Conservation (phyloP, 306 rosid genomes). For the Leucaena leucocephala region DNA sequence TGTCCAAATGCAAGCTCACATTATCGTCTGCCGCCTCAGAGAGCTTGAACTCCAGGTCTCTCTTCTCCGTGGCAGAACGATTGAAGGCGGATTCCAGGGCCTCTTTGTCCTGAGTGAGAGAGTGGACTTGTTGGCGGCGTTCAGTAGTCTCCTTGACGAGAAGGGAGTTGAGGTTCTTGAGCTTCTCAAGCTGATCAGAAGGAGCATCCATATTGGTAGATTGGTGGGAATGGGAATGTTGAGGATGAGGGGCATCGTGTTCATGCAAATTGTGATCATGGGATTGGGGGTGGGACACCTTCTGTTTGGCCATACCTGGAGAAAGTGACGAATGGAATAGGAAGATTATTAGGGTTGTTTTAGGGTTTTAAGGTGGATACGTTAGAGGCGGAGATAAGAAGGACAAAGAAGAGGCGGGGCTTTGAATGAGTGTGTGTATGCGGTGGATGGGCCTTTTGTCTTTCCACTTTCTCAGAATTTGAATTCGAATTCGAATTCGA, state of each 20-base stretch:
- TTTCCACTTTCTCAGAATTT: neutral
- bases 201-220: slow-evolving; percentile 45
- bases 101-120: slow-evolving; percentile 40
- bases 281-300: slow-evolving; percentile 43
- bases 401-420: neutral
- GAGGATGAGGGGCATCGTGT: slow-evolving; percentile 27
- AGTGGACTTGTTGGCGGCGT: slow-evolving; percentile 51
- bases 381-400: neutral
- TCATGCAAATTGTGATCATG: slow-evolving; percentile 32
- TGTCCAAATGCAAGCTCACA: slow-evolving; percentile 49
- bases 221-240: neutral
- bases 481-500: too few species aligned
- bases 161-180: slow-evolving; percentile 65
- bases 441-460: neutral
- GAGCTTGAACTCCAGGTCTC: slow-evolving; percentile 39
- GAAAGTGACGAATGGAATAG: slow-evolving; percentile 19
- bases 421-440: neutral
- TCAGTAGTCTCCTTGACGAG: slow-evolving; percentile 65
- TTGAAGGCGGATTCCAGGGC: slow-evolving; percentile 42
- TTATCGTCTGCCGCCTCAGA: slow-evolving; percentile 23
- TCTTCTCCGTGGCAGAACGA: slow-evolving; percentile 35
- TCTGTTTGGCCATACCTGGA: slow-evolving; percentile 68
- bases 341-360: slow-evolving; percentile 47
- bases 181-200: slow-evolving; percentile 53
- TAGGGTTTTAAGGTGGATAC: slow-evolving; percentile 37